These are phyloP conservation scores for Colletotrichum siamense DNA, from an alignment of 2,329 filamentous ascomycete genomes.

Conservation along the genomic window DNA sequence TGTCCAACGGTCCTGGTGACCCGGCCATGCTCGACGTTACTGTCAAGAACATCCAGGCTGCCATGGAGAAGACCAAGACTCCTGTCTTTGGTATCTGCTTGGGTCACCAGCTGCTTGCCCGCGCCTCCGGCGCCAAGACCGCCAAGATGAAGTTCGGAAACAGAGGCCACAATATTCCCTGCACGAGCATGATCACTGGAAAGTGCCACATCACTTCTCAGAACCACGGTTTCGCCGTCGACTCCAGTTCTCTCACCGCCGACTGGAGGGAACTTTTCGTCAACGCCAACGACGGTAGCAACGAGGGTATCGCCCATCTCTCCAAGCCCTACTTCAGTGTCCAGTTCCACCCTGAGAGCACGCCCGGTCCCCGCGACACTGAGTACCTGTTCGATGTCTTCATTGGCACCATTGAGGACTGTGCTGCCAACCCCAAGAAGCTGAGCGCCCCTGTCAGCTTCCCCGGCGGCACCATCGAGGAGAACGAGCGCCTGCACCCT, in stretches of 20 bases:
- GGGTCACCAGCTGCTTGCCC: slow-evolving; percentile 90
- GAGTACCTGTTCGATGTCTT: slow-evolving; percentile 98
- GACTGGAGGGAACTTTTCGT: slow-evolving; percentile 96
- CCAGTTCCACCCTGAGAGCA: slow-evolving; percentile 99
- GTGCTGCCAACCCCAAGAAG: slow-evolving; percentile 68
- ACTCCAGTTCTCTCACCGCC: slow-evolving; percentile 74
- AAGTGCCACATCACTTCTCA: slow-evolving; percentile 99
- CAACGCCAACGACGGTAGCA: slow-evolving; percentile 97
- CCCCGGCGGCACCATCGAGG: slow-evolving; percentile 81
- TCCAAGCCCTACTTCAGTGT: slow-evolving; percentile 95
- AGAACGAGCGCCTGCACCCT: slow-evolving; percentile 79
- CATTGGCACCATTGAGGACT: slow-evolving; percentile 80
- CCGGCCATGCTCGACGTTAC: slow-evolving; percentile 84
- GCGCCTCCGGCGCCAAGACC: slow-evolving; percentile 84
- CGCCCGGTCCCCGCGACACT: slow-evolving; percentile 91
- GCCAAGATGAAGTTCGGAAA: slow-evolving; percentile 99
- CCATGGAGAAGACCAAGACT: slow-evolving; percentile 78
- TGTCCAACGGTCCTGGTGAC: slow-evolving; percentile 97
- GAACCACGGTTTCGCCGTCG: slow-evolving; percentile 96
- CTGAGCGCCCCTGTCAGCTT: slow-evolving; percentile 81
- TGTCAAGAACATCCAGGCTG: slow-evolving; percentile 77
- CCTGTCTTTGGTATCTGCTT: slow-evolving; percentile 97
- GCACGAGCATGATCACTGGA: slow-evolving; percentile 92
- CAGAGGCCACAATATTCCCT: slow-evolving; percentile 97
- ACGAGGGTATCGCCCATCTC: slow-evolving; percentile 93